These are phyloP conservation scores for Nitzschia inconspicua DNA, from an alignment of 108 stramenopile species.

Conservation along the genomic window DNA sequence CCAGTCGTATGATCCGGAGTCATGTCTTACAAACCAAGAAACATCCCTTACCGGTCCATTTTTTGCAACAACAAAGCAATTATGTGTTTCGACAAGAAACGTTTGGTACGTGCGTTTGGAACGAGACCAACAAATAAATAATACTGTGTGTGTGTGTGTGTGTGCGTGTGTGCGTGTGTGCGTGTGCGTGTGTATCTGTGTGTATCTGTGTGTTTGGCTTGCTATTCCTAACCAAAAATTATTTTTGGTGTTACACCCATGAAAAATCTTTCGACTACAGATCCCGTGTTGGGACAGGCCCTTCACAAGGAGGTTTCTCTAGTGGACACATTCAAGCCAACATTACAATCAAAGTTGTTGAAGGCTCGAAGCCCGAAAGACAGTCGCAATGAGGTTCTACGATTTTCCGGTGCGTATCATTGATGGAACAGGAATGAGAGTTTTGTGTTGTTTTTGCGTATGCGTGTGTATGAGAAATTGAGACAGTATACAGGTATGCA, in stretches of 20 bases:
- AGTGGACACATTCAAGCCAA: constrained; percentile 6
- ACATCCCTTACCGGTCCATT: constrained; percentile 56
- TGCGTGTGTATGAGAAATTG: no score
- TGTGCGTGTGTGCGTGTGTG: neutral
- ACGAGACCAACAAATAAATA: neutral
- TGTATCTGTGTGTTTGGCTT: neutral
- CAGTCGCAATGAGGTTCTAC: constrained; percentile 60
- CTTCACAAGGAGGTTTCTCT: constrained; percentile 58
- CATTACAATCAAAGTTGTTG: constrained; percentile 53
- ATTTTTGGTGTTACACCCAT: neutral
- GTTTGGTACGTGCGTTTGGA: constrained; percentile 6
- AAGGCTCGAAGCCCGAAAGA: constrained; percentile 80
- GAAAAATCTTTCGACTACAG: constrained; percentile 1
- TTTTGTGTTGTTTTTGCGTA: no score
- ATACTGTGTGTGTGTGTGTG: neutral
- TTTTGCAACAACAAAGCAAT: constrained; percentile 42
- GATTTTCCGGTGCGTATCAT: no score
- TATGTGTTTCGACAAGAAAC: constrained; percentile 64
- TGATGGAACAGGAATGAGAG: no score
- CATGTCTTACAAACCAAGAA: constrained; percentile 62
- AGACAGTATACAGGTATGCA: no score
- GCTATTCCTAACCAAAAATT: neutral
- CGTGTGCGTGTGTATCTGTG: neutral
- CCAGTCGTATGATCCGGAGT: constrained; percentile 75
- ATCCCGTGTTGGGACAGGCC: constrained; percentile 60